Evolutionary conservation across 106 monocot species (phyloP).

Genomic region (Dioscorea zingiberensis): DNA sequence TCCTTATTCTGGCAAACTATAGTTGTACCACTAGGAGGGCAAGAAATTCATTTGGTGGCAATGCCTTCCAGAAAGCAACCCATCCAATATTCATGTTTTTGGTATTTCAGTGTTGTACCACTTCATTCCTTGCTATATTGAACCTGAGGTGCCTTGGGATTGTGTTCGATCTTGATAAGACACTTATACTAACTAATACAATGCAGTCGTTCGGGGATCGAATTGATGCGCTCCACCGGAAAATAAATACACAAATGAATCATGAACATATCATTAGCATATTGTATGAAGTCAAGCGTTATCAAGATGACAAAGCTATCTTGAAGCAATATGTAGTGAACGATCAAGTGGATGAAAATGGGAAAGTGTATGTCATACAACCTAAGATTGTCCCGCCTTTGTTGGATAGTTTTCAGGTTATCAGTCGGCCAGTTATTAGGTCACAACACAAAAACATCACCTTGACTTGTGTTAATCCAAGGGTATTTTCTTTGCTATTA

Average conservation of each 20-base stretch:
- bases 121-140: slow-evolving; percentile 74
- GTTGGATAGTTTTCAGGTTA: slow-evolving; percentile 64
- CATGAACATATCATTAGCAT: slow-evolving; percentile 64
- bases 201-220: slow-evolving; percentile 92
- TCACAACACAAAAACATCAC: slow-evolving; percentile 78
- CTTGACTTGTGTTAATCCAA: slow-evolving; percentile 87
- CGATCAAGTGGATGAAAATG: slow-evolving; percentile 91
- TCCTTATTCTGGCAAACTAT: slow-evolving; percentile 61
- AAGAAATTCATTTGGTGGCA: slow-evolving; percentile 72
- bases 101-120: slow-evolving; percentile 59
- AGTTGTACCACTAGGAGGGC: slow-evolving; percentile 49
- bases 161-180: slow-evolving; percentile 99
- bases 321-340: slow-evolving; percentile 87
- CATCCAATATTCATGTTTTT: slow-evolving; percentile 59
- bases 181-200: slow-evolving; percentile 95
- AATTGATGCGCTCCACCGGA: slow-evolving; percentile 77
- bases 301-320: slow-evolving; percentile 86
- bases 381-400: slow-evolving; percentile 74
- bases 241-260: slow-evolving; percentile 68
- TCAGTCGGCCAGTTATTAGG: slow-evolving; percentile 87
- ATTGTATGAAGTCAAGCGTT: slow-evolving; percentile 88
- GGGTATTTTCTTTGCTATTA: slow-evolving; percentile 39
- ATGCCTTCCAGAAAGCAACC: slow-evolving; percentile 63
- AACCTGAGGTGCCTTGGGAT: slow-evolving; percentile 92
- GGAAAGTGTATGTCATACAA: slow-evolving; percentile 69